Percentiles rank a stretch among this genome's conserved stretches.
These are phyloP conservation scores for Leccinum solheimii DNA, from an alignment of 1,284 basidiomycete genomes.

Conservation along the genomic window DNA sequence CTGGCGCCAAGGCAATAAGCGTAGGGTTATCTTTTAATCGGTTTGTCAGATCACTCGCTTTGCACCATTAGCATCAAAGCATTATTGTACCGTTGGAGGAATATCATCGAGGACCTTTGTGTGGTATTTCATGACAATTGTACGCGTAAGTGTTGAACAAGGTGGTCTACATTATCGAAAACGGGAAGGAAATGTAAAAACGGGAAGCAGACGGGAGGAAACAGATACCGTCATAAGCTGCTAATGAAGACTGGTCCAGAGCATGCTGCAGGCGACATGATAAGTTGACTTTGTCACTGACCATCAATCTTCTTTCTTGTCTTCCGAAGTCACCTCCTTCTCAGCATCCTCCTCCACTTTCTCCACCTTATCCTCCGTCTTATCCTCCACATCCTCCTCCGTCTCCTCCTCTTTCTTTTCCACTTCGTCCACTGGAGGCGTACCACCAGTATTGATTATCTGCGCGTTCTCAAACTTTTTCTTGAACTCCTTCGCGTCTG, in stretches of 20 bases:
- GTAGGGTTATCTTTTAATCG: conserved; percentile 9
- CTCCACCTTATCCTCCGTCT: conserved; percentile 29
- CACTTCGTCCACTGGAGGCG: conserved; percentile 33
- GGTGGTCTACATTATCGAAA: conserved; percentile 34
- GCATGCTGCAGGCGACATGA: conserved; percentile 8
- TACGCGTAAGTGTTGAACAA: conserved; percentile 31
- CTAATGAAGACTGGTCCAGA: conserved; percentile 7
- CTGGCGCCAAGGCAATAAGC: conserved; percentile 8
- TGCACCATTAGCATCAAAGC: neutral
- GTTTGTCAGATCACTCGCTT: neutral
- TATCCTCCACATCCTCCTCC: conserved; percentile 34
- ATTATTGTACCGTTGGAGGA: neutral
- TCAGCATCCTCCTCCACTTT: conserved; percentile 33
- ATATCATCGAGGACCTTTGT: conserved; percentile 1
- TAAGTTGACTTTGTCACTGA: conserved; percentile 2
- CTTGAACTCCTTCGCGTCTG: conserved; percentile 90
- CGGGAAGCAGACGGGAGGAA: conserved; percentile 8
- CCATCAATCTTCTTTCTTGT: conserved; percentile 29
- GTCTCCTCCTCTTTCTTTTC: conserved; percentile 36
- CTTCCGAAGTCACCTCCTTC: conserved; percentile 27
- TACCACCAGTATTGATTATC: conserved; percentile 56
- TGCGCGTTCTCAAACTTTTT: conserved; percentile 83
- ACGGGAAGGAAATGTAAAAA: conserved; percentile 9
- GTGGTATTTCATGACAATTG: conserved; percentile 32
- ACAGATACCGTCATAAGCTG: conserved; percentile 10